A percentile compares a stretch with the other conserved stretches of the same genome.
phyloP scores from a whole-genome alignment of 2,329 filamentous ascomycete species.

The Diaporthe nobilis region DNA sequence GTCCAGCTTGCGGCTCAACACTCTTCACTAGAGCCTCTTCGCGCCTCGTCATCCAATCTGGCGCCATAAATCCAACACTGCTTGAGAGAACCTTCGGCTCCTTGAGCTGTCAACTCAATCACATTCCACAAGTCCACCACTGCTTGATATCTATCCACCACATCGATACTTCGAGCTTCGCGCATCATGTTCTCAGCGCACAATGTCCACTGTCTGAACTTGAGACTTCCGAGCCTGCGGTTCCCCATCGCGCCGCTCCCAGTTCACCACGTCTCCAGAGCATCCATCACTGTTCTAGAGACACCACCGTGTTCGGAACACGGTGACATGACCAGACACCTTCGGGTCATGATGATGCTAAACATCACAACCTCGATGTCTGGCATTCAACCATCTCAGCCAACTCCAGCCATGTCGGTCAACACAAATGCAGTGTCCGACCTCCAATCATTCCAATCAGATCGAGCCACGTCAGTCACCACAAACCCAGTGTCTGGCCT shows the following conservation, averaged over 20 bases:
- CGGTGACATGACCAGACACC: neutral
- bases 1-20: conserved; percentile 3
- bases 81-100: neutral
- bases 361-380: neutral
- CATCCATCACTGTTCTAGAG: neutral
- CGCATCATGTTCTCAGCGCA: conserved; percentile 3
- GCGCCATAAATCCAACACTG: neutral
- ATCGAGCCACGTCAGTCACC: neutral
- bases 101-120: neutral
- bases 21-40: conserved; percentile 2
- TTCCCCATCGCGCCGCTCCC: neutral
- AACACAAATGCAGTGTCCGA: neutral
- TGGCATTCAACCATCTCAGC: neutral
- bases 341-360: neutral
- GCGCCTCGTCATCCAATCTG: neutral
- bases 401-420: neutral
- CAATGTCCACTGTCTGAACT: neutral
- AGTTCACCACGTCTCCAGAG: neutral
- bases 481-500: neutral
- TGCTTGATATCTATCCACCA: neutral
- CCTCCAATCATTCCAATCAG: neutral
- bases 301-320: neutral
- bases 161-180: neutral
- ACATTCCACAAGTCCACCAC: neutral
- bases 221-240: conserved; percentile 14